phyloP scores from a whole-genome alignment of 176 grass and related monocot species.

The Saccharum spontaneum region DNA sequence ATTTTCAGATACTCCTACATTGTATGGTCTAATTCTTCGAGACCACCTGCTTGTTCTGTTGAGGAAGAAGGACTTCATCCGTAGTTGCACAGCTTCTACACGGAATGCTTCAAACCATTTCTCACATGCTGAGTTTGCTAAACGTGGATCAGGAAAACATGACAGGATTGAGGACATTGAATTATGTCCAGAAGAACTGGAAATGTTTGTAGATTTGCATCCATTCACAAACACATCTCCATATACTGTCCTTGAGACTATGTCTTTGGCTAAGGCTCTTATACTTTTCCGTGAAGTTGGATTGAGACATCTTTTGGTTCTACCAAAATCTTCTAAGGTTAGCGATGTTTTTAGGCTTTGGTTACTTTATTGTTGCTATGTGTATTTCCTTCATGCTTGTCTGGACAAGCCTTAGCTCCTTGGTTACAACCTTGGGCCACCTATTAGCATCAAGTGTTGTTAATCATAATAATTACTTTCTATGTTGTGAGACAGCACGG shows the following conservation, averaged over 20 bases:
- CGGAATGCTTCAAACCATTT: constrained; percentile 55
- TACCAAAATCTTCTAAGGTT: constrained; percentile 79
- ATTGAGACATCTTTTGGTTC: constrained; percentile 86
- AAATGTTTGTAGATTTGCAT: constrained; percentile 95
- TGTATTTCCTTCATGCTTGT: not conserved
- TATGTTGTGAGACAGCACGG: not conserved
- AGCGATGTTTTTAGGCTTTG: constrained; percentile 14
- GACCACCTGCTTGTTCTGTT: constrained; percentile 83
- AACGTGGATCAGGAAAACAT: constrained; percentile 74
- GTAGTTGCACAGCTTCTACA: constrained; percentile 31
- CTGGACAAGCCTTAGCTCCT: not conserved
- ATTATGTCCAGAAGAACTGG: constrained; percentile 73
- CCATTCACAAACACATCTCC: constrained; percentile 90
- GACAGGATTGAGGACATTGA: constrained; percentile 68
- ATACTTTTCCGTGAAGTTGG: constrained; percentile 92
- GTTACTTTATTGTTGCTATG: not conserved
- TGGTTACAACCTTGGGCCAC: not conserved
- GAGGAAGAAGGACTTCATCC: constrained; percentile 71
- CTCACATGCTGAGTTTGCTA: constrained; percentile 70
- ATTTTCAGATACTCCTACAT: constrained; percentile 58
- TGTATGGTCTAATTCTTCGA: constrained; percentile 81
- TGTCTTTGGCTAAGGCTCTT: constrained; percentile 94
- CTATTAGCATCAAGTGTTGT: not conserved
- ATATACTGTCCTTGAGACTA: constrained; percentile 94
- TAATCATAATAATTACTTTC: not conserved